Conservation (phyloP, 768 basidiomycete genomes). For the Tylopilus sp. region DNA sequence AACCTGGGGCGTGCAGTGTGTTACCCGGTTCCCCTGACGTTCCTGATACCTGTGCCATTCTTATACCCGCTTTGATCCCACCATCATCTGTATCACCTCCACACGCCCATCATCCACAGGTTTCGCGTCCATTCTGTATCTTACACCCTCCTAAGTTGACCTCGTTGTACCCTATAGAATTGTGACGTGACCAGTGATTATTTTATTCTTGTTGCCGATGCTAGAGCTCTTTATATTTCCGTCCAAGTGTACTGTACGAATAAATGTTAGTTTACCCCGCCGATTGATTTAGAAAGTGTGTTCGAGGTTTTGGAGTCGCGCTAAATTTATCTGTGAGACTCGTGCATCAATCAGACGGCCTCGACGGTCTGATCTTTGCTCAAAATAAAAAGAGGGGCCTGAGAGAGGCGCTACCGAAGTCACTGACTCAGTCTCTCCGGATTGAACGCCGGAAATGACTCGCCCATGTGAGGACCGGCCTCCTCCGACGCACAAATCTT, state of each 20-base stretch:
- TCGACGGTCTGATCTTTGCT: neutral
- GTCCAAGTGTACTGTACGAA: constrained; percentile 3
- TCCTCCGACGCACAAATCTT: too few relatives aligned
- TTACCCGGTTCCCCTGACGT: constrained; percentile 17
- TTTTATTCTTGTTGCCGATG: constrained; percentile 5
- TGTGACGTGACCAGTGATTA: neutral
- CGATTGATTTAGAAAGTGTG: neutral
- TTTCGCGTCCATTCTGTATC: constrained; percentile 20
- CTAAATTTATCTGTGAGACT: neutral
- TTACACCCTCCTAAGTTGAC: constrained; percentile 3
- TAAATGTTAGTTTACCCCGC: neutral
- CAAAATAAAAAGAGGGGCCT: too few relatives aligned
- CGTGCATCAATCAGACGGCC: too few relatives aligned
- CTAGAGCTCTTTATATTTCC: constrained; percentile 1
- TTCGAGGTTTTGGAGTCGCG: too few relatives aligned
- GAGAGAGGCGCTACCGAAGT: too few relatives aligned
- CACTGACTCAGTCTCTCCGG: too few relatives aligned
- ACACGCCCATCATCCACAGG: constrained; percentile 19
- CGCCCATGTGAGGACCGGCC: too few relatives aligned
- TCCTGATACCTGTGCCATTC: constrained; percentile 30
- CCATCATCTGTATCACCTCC: constrained; percentile 28
- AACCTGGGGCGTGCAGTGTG: constrained; percentile 14
- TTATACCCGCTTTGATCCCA: constrained; percentile 26
- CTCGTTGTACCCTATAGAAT: constrained; percentile 17
- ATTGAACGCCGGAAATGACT: too few relatives aligned